A percentile compares a stretch with the other conserved stretches of the same genome.
Conservation (phyloP, 1,284 basidiomycete genomes). For the Abortiporus biennis region DNA sequence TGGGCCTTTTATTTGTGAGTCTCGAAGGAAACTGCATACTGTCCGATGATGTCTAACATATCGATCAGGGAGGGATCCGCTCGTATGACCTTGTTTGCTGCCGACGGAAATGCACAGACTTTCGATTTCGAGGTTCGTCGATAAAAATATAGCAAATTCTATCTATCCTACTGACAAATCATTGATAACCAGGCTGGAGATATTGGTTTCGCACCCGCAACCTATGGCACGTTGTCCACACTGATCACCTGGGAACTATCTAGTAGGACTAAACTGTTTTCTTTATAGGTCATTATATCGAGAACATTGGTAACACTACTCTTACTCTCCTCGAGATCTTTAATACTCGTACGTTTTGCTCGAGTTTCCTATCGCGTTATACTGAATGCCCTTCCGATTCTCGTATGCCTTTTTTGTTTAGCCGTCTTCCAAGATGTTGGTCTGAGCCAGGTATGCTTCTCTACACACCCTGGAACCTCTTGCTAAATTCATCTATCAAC, state of each 20-base stretch:
- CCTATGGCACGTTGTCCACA: conserved; percentile 32
- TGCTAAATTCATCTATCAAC: conserved; percentile 2
- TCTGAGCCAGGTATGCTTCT: conserved; percentile 42
- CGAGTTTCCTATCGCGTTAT: too few relatives aligned
- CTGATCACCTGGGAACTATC: background rate
- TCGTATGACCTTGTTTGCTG: conserved; percentile 61
- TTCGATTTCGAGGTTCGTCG: conserved; percentile 56
- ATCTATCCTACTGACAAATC: background rate
- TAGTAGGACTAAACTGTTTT: conserved; percentile 11
- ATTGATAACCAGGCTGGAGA: background rate
- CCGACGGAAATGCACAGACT: conserved; percentile 55
- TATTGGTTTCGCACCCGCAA: conserved; percentile 38
- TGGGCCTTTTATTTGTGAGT: conserved; percentile 51
- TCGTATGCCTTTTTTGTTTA: conserved; percentile 14
- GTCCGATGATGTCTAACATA: background rate
- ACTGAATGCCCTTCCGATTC: background rate
- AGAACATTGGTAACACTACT: conserved; percentile 60
- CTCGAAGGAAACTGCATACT: background rate
- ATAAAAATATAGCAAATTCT: conserved; percentile 1
- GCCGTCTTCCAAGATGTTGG: conserved; percentile 60
- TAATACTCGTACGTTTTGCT: conserved; percentile 34
- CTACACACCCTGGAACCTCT: conserved; percentile 3
- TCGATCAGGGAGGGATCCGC: conserved; percentile 43
- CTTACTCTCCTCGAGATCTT: conserved; percentile 59
- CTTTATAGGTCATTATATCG: conserved; percentile 53